Evolutionary conservation across 176 grass and related monocot genomes (phyloP).

Genomic region (Thalia dealbata): DNA sequence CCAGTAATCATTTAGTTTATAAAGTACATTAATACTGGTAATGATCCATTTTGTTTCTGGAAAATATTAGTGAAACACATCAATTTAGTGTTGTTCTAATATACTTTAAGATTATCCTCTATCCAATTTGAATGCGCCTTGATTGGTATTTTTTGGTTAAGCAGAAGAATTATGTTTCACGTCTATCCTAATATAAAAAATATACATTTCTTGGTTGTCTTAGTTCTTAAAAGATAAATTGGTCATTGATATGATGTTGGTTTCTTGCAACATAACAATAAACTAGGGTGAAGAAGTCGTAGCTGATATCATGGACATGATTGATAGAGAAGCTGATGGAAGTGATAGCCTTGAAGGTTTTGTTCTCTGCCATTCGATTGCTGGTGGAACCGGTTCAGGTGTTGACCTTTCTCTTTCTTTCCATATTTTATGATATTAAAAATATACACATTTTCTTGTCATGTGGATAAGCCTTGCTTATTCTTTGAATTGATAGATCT

Average conservation of each 20-base stretch:
- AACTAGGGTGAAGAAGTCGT: conserved; percentile 90
- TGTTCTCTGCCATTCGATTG: conserved; percentile 94
- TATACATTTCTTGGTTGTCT: neutral
- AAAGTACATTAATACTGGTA: neutral
- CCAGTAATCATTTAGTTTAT: neutral
- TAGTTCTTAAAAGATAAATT: neutral
- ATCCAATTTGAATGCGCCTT: too few relatives aligned
- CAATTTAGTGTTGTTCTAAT: neutral
- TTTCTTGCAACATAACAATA: neutral
- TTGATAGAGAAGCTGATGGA: conserved; percentile 99
- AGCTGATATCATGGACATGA: conserved; percentile 99
- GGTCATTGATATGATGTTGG: neutral
- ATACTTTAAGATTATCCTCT: neutral
- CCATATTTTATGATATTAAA: conserved; percentile 7
- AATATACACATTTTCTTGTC: neutral
- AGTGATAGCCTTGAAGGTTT: conserved; percentile 98
- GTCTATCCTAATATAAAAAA: neutral
- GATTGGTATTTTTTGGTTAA: too few relatives aligned
- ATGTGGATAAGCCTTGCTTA: neutral
- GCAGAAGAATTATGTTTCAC: neutral
- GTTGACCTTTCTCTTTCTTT: conserved; percentile 5
- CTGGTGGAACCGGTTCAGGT: conserved; percentile 99
- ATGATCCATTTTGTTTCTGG: neutral
- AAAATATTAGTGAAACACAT: neutral
- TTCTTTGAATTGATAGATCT: neutral